Base-by-base conservation (phyloP, 2,329 filamentous ascomycete genomes). In the Seiridium unicorne region DNA sequence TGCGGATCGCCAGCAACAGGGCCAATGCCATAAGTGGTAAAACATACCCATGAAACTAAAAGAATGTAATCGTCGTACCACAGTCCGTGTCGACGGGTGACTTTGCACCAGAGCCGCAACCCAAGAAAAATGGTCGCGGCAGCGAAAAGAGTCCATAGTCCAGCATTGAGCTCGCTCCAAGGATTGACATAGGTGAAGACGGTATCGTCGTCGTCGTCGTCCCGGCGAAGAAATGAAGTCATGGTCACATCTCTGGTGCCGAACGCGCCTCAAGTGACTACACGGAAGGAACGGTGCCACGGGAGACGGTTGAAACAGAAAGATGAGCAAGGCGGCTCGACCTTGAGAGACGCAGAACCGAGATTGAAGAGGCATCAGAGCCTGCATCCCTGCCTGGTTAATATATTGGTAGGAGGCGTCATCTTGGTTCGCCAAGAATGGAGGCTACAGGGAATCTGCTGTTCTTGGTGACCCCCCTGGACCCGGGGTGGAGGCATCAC, bases 31-130 rank as follows among this genome's bases (percentile, higher is more conserved):
- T 11, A 35, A 53, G 32, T 7, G 35, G 18, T 13, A 18, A 42
- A 8, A 69, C 74, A 67, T 58, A 76, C 74, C 74, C 73, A 76
- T 5, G 68, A 69, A 3, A 67, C 62, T n/a, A 74, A 61, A n/a
- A 76, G 67, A 58, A 76, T 70, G 35, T 74, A 73, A 60, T 76
- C 74, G 56, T 76, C 74, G 55, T 75, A 76, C 74, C 74, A 76
- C 51, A 76, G 65, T 3, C 74, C 73, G 60, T 75, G 70, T 4
- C 73, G 65, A 36, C 71, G 68, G 36, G 65, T 70, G n/a, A 74
- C 32, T 64, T 76, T 76, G 51, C 72, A 69, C 66, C 72, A 76
- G 11, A 76, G 55, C 18, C 74, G 64, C 44, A 74, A 51, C 10
- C 13, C 66, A 10, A 76, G 60, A 54, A 76, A 70, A 26, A 70